phyloP scores from a whole-genome alignment of 2,329 filamentous ascomycete species.

The Pseudogymnoascus pannorum region DNA sequence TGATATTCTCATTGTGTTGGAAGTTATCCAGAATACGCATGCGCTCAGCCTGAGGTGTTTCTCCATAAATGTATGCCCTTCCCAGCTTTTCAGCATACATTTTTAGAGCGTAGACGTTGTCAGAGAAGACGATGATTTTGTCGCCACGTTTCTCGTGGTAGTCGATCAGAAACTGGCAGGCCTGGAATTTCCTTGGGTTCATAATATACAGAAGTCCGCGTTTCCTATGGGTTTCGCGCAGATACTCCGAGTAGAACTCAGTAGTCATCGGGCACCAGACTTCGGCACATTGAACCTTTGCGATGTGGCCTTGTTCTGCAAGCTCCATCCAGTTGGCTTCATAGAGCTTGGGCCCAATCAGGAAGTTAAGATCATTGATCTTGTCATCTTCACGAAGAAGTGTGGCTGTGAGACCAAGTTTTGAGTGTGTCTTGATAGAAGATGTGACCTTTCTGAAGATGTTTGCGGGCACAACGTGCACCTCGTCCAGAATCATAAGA shows the following conservation, averaged over 20 bases:
- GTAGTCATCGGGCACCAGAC: slow-evolving; percentile 99
- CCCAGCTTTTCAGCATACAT: slow-evolving; percentile 75
- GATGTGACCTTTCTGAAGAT: slow-evolving; percentile 95
- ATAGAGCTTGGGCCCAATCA: slow-evolving; percentile 95
- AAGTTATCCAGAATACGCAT: slow-evolving; percentile 88
- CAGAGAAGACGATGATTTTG: slow-evolving; percentile 97
- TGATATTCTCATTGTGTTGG: slow-evolving; percentile 81
- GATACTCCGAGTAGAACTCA: slow-evolving; percentile 94
- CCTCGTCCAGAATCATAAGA: slow-evolving; percentile 92
- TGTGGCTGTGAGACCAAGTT: slow-evolving; percentile 89
- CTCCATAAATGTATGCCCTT: slow-evolving; percentile 88
- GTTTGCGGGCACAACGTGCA: slow-evolving; percentile 93
- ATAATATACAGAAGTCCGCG: slow-evolving; percentile 78
- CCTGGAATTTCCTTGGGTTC: slow-evolving; percentile 96
- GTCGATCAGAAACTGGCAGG: slow-evolving; percentile 95
- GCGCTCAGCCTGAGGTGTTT: slow-evolving; percentile 78
- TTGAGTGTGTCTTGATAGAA: slow-evolving; percentile 88
- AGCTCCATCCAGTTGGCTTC: slow-evolving; percentile 99
- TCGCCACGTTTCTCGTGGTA: slow-evolving; percentile 92
- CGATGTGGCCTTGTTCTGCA: slow-evolving; percentile 93
- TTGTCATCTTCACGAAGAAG: slow-evolving; percentile 95
- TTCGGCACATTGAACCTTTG: slow-evolving; percentile 93
- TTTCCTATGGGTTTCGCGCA: slow-evolving; percentile 62
- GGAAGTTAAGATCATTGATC: slow-evolving; percentile 92
- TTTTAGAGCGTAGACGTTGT: slow-evolving; percentile 89